Conservation (phyloP, 768 basidiomycete species). For the Hericium coralloides region DNA sequence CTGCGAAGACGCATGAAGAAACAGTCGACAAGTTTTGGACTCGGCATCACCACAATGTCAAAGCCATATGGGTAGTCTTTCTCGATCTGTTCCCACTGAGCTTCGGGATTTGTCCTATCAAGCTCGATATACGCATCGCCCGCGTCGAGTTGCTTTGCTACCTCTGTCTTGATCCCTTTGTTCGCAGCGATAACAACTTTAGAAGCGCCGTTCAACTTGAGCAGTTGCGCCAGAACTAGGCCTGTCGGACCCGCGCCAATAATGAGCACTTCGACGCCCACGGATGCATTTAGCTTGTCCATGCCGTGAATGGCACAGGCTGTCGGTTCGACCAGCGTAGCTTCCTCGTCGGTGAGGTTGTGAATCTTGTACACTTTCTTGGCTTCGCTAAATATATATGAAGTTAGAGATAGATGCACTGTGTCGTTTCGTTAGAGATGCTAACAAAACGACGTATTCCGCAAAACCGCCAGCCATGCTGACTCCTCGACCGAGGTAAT, state of each 20-base stretch:
- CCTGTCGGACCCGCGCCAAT: slow-evolving; percentile 24
- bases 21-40: not conserved
- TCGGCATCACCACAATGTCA: slow-evolving; percentile 51
- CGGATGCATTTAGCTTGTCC: slow-evolving; percentile 32
- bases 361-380: slow-evolving; percentile 70
- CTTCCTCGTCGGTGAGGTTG: slow-evolving; percentile 81
- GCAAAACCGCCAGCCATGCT: slow-evolving; percentile 82
- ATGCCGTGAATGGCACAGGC: slow-evolving; percentile 54
- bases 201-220: slow-evolving; percentile 80
- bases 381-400: slow-evolving; percentile 33
- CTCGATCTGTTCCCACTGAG: slow-evolving; percentile 77
- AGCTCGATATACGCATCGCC: slow-evolving; percentile 84
- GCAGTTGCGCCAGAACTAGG: slow-evolving; percentile 25
- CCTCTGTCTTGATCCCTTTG: slow-evolving; percentile 85
- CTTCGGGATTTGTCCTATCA: slow-evolving; percentile 61
- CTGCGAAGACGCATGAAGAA: not conserved
- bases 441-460: slow-evolving; percentile 80
- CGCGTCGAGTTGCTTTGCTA: slow-evolving; percentile 70
- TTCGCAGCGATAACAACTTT: slow-evolving; percentile 81
- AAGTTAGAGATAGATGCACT: slow-evolving; percentile 21
- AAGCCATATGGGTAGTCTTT: slow-evolving; percentile 82
- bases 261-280: slow-evolving; percentile 32
- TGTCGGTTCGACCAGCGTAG: slow-evolving; percentile 83
- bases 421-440: not conserved
- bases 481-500: slow-evolving; percentile 75